These are phyloP conservation scores for Neofusicoccum kwambonambiense DNA, from an alignment of 2,329 filamentous ascomycete species.

Conservation along the genomic window DNA sequence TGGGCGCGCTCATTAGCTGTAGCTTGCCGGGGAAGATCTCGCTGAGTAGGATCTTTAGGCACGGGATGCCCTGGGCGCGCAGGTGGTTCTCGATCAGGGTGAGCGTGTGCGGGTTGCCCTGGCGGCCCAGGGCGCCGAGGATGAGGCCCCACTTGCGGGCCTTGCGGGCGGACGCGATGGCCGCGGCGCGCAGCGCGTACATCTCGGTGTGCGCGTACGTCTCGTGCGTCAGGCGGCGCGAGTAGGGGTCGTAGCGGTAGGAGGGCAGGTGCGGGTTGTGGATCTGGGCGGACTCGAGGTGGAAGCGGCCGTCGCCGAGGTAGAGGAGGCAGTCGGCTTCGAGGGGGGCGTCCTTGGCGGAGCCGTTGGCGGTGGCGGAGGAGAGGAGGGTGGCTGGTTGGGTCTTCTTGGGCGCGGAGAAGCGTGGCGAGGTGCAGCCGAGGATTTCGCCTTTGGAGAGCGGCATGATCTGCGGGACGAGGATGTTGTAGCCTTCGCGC, in stretches of 20 bases:
- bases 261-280: conserved; percentile 89
- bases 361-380: conserved; percentile 34
- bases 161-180: conserved; percentile 71
- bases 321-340: conserved; percentile 79
- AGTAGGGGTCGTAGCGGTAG: conserved; percentile 96
- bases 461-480: conserved; percentile 90
- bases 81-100: conserved; percentile 78
- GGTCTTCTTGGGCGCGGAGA: conserved; percentile 42
- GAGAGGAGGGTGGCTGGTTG: neutral
- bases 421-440: conserved; percentile 84
- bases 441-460: conserved; percentile 93
- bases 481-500: conserved; percentile 76
- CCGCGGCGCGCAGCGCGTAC: conserved; percentile 73
- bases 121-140: conserved; percentile 83
- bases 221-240: conserved; percentile 84
- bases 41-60: conserved; percentile 80
- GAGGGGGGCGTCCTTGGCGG: conserved; percentile 39
- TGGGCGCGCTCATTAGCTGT: conserved; percentile 66
- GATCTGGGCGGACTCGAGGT: conserved; percentile 98
- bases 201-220: conserved; percentile 91
- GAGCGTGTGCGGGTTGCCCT: conserved; percentile 94
- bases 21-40: conserved; percentile 97
- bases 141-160: conserved; percentile 95
- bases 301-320: conserved; percentile 88
- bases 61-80: conserved; percentile 69